Conservation (phyloP, 352 stramenopile species). For the Phytophthora niederhauseri region DNA sequence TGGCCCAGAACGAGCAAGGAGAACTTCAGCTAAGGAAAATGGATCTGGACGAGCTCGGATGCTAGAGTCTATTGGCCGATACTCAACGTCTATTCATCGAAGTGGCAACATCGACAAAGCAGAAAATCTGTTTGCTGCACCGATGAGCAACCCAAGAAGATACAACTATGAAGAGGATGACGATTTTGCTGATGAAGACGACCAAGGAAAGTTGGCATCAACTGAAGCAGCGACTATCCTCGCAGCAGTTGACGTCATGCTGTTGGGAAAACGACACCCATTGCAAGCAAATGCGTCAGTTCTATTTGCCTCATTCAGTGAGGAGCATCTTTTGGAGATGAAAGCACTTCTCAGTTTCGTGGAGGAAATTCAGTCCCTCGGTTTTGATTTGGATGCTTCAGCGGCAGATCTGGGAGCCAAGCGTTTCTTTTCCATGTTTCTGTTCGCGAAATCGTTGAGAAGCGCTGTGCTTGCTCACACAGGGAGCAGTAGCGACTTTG, state of each 20-base stretch:
- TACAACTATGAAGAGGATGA: slow-evolving; percentile 21
- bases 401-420: slow-evolving; percentile 78
- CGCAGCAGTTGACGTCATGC: slow-evolving; percentile 41
- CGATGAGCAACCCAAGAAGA: slow-evolving; percentile 21
- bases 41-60: slow-evolving; percentile 22
- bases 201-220: slow-evolving; percentile 26
- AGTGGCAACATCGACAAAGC: slow-evolving; percentile 70
- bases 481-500: not conserved
- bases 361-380: slow-evolving; percentile 69
- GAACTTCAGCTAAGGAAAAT: slow-evolving; percentile 17
- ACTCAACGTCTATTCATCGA: slow-evolving; percentile 70
- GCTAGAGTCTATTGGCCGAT: slow-evolving; percentile 68
- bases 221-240: slow-evolving; percentile 38
- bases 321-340: slow-evolving; percentile 76
- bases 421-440: slow-evolving; percentile 71
- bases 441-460: slow-evolving; percentile 70
- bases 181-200: slow-evolving; percentile 20
- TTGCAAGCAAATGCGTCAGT: slow-evolving; percentile 49
- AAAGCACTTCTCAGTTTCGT: slow-evolving; percentile 75
- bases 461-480: slow-evolving; percentile 39
- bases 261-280: slow-evolving; percentile 26
- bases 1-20: slow-evolving; percentile 27
- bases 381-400: slow-evolving; percentile 80
- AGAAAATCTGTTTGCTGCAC: slow-evolving; percentile 67
- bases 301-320: slow-evolving; percentile 68